Evolutionary conservation across 2,329 filamentous ascomycete genomes (phyloP), one percentile per base, ranked within the genome.

Genomic region (Apiospora kogelbergensis): DNA sequence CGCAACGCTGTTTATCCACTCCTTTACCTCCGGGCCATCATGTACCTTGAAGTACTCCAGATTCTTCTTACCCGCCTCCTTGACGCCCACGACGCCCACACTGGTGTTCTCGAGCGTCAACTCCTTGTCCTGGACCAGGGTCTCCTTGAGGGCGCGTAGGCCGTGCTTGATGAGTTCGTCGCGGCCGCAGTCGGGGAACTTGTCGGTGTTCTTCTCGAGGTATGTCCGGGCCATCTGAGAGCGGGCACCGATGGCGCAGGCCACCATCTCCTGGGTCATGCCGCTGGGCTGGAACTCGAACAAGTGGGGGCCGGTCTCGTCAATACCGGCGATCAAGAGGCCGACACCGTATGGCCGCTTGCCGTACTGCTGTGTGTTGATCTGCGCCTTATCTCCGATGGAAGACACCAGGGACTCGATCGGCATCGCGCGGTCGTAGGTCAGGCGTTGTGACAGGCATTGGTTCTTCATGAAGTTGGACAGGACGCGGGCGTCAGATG

Each of bases 401-500:
- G 95, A 92, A 73, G 90, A 88, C 74, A 97, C 95, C 76, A 98
- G 93, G 72, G 93, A 92, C 78, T 94, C 91, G 79, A 98, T 86
- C 41, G 94, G 93, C 80, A 99, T 96, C 74, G 95, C 90, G 74
- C 96, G 95, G 83, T 93, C 95, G 85, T 97, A 98, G 69, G 94
- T 97, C 76, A 99, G 91, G 81, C 95, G 94, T 77, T 96, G 95
- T 78, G 93, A 93, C 78, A 99, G 93, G 72, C 94, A 97, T 85
- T 98, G 96, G 84, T 97, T 94, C 87, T 98, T 98, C 95, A 99
- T 98, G 87, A 98, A 99, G 89, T 99, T 99, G 87, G 95, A 98
- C 76, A 99, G 94, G 76, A 99, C 96, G 78, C 96, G 96, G 79
- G 95, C 96, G 83, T 99, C 96, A 70, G 95, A 98, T 74, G 96